Evolutionary conservation across 2,329 filamentous ascomycete species (phyloP).

Genomic region (Aspergillus sclerotialis): DNA sequence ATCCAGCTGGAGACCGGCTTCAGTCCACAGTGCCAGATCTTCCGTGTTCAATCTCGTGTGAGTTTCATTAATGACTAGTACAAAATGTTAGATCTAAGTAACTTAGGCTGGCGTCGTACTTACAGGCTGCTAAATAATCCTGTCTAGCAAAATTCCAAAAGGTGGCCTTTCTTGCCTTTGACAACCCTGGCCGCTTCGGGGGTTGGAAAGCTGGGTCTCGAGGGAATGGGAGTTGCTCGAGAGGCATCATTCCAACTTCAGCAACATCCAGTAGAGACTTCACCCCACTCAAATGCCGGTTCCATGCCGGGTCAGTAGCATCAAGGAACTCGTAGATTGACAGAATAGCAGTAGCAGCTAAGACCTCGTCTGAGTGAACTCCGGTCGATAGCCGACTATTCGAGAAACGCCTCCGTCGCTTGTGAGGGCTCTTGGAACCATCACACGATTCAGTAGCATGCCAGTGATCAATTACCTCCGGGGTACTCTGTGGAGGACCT

Average conservation of each 20-base stretch:
- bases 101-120: conserved; percentile 11
- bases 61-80: conserved; percentile 48
- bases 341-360: conserved; percentile 59
- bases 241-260: conserved; percentile 34
- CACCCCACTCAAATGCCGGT: conserved; percentile 57
- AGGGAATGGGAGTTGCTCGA: conserved; percentile 36
- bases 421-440: conserved; percentile 35
- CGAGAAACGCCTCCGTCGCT: conserved; percentile 33
- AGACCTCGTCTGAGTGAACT: conserved; percentile 48
- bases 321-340: conserved; percentile 64
- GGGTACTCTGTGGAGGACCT: conserved; percentile 25
- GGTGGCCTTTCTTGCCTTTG: conserved; percentile 51
- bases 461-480: conserved; percentile 30
- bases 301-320: conserved; percentile 57
- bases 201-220: conserved; percentile 25
- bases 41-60: conserved; percentile 56
- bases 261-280: conserved; percentile 53
- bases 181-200: conserved; percentile 35
- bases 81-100: conserved; percentile 1
- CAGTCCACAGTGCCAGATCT: conserved; percentile 57
- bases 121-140: conserved; percentile 58
- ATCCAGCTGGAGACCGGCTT: conserved; percentile 55
- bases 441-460: conserved; percentile 27
- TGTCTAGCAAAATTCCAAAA: conserved; percentile 64
- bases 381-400: conserved; percentile 39